Evolutionary conservation across 1,284 basidiomycete species (phyloP).

Genomic region (Schizophyllum commune): DNA sequence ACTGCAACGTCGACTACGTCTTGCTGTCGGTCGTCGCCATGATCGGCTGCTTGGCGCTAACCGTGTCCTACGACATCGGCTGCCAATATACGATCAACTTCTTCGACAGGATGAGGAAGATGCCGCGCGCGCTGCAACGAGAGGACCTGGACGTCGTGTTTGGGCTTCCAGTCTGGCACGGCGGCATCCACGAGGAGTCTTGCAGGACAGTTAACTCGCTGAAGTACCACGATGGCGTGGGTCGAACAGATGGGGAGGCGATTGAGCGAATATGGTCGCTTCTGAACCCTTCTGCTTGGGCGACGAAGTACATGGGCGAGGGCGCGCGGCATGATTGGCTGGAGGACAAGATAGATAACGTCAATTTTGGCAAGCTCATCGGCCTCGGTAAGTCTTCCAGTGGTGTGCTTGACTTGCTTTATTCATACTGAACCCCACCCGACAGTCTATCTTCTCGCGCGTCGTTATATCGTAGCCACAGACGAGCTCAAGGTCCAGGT

Average conservation of each 20-base stretch:
- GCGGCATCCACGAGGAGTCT: not conserved
- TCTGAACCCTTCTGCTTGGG: conserved; percentile 18
- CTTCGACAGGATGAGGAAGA: not conserved
- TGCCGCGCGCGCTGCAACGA: too few species aligned
- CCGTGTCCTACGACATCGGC: conserved; percentile 15
- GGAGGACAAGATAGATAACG: too few species aligned
- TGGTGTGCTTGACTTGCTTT: not conserved
- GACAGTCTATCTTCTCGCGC: too few species aligned
- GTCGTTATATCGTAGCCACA: too few species aligned
- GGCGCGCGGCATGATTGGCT: conserved; percentile 23
- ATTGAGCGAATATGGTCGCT: conserved; percentile 23
- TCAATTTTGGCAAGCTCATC: too few species aligned
- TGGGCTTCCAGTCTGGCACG: conserved; percentile 5
- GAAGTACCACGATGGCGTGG: conserved; percentile 15
- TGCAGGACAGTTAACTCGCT: conserved; percentile 11
- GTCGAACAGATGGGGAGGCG: conserved; percentile 26
- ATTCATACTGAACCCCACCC: not conserved
- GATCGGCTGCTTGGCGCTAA: not conserved
- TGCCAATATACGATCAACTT: conserved; percentile 14
- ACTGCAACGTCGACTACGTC: conserved; percentile 15
- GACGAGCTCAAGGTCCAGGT: too few species aligned
- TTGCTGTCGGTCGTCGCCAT: conserved; percentile 1
- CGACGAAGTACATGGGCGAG: conserved; percentile 25
- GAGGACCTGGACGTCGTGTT: too few species aligned
- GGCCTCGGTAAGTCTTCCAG: too few species aligned